Base-by-base conservation (phyloP, 345 rosid species). In the Clarkia xantiana region DNA sequence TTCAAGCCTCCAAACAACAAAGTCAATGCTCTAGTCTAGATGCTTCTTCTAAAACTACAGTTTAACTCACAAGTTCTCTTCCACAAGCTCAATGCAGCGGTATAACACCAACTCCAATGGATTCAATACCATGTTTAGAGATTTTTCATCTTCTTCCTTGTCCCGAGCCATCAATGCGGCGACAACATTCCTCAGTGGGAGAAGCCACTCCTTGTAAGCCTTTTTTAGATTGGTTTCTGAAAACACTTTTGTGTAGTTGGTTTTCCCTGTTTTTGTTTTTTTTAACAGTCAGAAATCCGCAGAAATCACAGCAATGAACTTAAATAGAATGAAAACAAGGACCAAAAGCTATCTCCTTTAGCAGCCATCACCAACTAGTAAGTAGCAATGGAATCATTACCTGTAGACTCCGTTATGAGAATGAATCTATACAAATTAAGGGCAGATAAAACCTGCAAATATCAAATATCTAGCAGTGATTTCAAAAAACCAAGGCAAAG, bases 81-180 rank as follows among this genome's bases (percentile, higher is more conserved):
- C 96, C 3, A 84, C 83, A 40, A 91, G 96, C 60, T 84, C 96
- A 16, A 86, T 81, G 63, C 98, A 91, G 11, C 83, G 80, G 52
- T 79, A 76, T 29, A 91, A 61, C 57, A 86, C 96, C 34, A 77
- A 10, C 64, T 79, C 89, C 14, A 86, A 55, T 9, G 83, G 89
- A 67, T 79, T 77, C 29, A 86, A 29, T 11, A 58, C 38, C n/a
- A 67, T 78, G 0, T 56, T 18, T 10, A 72, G 56, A 14, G 66
- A 38, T 44, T 66, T 69, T 51, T 71, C 73, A 49, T 51, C 40
- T 15, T 79, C 78, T 12, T 66, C 55, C 63, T 47, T 70, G 54
- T 64, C 76, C 76, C 71, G 73, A 10, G 79, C 67, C 40, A 56
- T 25, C 22, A 67, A 63, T 62, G 73, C 70, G 3, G 71, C 62